These are phyloP conservation scores for Thalassiosira allenii DNA, from an alignment of 352 stramenopile species.

Conservation along the genomic window DNA sequence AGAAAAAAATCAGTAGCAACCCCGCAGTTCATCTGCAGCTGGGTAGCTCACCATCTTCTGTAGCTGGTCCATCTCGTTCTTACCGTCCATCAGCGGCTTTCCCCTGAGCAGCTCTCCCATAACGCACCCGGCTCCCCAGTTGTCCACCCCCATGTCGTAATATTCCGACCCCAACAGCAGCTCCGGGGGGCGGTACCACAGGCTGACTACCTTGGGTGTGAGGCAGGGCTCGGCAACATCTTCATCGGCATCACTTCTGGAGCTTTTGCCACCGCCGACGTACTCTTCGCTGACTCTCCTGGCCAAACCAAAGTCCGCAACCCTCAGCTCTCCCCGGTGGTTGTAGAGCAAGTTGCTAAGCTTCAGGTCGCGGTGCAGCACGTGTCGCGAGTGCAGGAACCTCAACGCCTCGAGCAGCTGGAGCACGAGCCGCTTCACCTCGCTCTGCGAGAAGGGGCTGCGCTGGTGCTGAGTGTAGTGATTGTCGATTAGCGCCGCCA, in stretches of 20 bases:
- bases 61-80: constrained; percentile 95
- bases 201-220: constrained; percentile 73
- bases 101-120: constrained; percentile 94
- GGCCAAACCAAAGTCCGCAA: constrained; percentile 82
- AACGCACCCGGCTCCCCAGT: constrained; percentile 95
- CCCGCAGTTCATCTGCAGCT: constrained; percentile 76
- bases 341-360: constrained; percentile 81
- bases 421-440: constrained; percentile 76
- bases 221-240: constrained; percentile 25
- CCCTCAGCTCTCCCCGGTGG: constrained; percentile 57
- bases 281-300: constrained; percentile 40
- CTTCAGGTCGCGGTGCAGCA: constrained; percentile 84
- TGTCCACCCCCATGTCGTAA: constrained; percentile 90
- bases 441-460: constrained; percentile 86
- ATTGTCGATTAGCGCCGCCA: constrained; percentile 86
- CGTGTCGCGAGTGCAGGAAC: constrained; percentile 66
- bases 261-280: neutral
- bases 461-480: constrained; percentile 62
- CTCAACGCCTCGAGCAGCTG: constrained; percentile 74
- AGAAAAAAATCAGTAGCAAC: neutral
- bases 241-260: constrained; percentile 7
- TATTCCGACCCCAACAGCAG: constrained; percentile 94
- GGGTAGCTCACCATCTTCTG: no score
- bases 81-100: constrained; percentile 93
- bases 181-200: constrained; percentile 94